Evolutionary conservation across 108 stramenopile genomes (phyloP).

Genomic region (Pseudonitzschia delicatissima): DNA sequence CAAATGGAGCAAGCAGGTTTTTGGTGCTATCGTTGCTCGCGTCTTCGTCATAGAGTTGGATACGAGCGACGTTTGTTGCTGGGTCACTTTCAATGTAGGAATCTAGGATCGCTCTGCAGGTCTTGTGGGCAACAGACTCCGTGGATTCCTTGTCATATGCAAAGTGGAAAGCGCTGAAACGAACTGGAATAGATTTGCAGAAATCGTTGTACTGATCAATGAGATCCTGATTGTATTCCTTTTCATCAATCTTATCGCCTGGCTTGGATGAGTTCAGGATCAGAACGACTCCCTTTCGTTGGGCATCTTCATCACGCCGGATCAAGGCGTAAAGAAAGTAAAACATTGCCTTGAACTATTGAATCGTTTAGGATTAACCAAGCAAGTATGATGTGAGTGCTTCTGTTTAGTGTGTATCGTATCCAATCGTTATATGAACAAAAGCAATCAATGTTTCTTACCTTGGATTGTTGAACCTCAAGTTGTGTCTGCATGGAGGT

Average conservation of each 20-base stretch:
- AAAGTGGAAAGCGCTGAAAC: constrained; percentile 1
- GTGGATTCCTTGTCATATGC: neutral
- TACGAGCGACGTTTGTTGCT: neutral
- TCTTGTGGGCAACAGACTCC: neutral
- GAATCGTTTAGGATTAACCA: no score
- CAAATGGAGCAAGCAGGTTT: constrained; percentile 20
- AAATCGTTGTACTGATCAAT: no score
- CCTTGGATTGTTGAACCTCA: neutral
- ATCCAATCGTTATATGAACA: no score
- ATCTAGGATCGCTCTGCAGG: neutral
- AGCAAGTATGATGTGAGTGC: no score
- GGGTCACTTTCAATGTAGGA: neutral
- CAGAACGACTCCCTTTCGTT: neutral
- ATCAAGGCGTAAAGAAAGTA: neutral
- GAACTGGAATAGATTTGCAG: no score
- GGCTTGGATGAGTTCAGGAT: neutral
- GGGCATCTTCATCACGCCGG: neutral
- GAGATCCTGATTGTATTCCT: neutral
- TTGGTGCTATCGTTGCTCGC: constrained; percentile 1
- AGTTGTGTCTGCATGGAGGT: neutral
- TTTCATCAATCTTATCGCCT: neutral
- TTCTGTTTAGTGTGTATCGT: no score
- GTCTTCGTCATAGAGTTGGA: neutral
- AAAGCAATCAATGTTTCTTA: no score
- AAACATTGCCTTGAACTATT: neutral